A percentile compares a stretch with the other conserved stretches of the same genome.
Evolutionary conservation across 192 early-diverging fungal species (phyloP).

Genomic region (Dissophora ornata): DNA sequence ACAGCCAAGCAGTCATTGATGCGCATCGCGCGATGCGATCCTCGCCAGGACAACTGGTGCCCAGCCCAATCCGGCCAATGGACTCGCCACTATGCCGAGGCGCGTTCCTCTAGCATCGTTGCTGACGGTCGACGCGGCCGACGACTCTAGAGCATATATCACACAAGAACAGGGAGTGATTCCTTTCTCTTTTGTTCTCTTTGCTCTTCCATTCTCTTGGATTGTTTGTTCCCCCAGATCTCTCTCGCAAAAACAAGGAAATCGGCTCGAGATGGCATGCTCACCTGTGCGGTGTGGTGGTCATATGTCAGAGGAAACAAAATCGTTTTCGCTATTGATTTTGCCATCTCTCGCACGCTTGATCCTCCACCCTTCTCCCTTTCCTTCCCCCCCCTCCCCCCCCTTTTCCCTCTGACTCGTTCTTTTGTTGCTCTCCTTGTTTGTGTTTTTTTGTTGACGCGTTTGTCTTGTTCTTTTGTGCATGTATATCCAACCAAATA

Average conservation of each 20-base stretch:
- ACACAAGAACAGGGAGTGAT: conserved; percentile 2
- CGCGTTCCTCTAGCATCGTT: conserved; percentile 26
- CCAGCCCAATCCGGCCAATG: conserved; percentile 39
- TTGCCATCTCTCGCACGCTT: neutral
- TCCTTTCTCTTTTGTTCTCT: neutral
- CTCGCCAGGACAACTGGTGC: conserved; percentile 41
- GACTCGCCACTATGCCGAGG: conserved; percentile 43
- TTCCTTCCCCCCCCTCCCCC: neutral
- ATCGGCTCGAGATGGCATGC: no score
- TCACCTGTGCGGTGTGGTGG: no score
- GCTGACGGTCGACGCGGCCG: conserved; percentile 41
- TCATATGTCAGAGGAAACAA: no score
- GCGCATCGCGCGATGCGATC: conserved; percentile 41
- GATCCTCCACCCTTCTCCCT: neutral
- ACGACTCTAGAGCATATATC: conserved; percentile 32
- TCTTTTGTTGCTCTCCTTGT: no score
- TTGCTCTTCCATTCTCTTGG: neutral
- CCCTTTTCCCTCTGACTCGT: no score
- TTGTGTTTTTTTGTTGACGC: no score
- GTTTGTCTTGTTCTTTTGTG: neutral
- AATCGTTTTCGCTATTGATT: no score
- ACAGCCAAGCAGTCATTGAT: conserved; percentile 38
- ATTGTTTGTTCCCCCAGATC: no score
- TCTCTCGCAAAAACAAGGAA: no score
- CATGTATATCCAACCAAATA: neutral